Evolutionary conservation across 306 rosid species (phyloP).

Genomic region (Vigna hirtella): DNA sequence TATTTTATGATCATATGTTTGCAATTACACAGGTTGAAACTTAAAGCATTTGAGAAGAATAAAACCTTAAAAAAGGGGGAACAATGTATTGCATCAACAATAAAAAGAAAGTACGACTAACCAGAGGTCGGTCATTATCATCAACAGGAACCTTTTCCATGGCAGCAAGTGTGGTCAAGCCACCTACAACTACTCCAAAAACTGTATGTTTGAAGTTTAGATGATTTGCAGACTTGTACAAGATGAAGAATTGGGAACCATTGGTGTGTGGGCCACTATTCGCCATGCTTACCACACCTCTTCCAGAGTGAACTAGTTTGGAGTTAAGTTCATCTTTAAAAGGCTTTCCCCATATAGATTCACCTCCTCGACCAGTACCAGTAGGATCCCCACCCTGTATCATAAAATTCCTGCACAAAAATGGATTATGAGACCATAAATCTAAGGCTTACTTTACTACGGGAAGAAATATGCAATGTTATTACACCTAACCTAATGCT

Average conservation of each 20-base stretch:
- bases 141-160: constrained; percentile 97
- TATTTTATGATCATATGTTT: constrained; percentile 39
- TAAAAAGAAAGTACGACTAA: constrained; percentile 48
- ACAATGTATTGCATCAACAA: constrained; percentile 35
- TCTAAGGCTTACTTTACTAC: constrained; percentile 15
- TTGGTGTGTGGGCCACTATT: constrained; percentile 98
- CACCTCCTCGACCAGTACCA: constrained; percentile 94
- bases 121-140: constrained; percentile 87
- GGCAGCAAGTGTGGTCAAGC: constrained; percentile 81
- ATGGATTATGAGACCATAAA: constrained; percentile 28
- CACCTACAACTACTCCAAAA: constrained; percentile 93
- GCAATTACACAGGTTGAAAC: constrained; percentile 36
- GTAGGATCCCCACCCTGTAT: constrained; percentile 99
- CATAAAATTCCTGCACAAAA: constrained; percentile 85
- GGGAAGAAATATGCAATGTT: constrained; percentile 21
- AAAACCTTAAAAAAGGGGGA: constrained; percentile 28
- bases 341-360: constrained; percentile 96
- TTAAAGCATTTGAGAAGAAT: constrained; percentile 10
- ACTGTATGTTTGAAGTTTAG: constrained; percentile 95
- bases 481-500: constrained; percentile 86
- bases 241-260: constrained; percentile 96
- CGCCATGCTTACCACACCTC: constrained; percentile 98
- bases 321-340: constrained; percentile 94
- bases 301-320: constrained; percentile 90
- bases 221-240: constrained; percentile 93